Percentiles rank a stretch among this genome's conserved stretches.
phyloP scores from a whole-genome alignment of 345 rosid genomes.

The Gossypium ekmanianum region DNA sequence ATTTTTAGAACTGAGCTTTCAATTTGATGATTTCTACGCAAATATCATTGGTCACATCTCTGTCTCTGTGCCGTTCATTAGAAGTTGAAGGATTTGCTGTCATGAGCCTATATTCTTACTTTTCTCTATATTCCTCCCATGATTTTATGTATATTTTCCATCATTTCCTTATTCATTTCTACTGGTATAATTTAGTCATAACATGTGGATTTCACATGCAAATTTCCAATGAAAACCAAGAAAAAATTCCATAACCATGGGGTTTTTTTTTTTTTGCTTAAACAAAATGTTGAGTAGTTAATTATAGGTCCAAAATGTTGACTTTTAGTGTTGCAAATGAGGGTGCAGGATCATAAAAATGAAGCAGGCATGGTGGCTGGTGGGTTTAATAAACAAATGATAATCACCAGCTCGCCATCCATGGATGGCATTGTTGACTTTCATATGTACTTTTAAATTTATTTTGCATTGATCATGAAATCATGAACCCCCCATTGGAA shows the following conservation, averaged over 20 bases:
- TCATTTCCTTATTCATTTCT: not conserved
- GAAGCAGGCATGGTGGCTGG: not conserved
- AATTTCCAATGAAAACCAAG: not conserved
- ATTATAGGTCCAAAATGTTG: too few relatives aligned
- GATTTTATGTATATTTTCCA: not conserved
- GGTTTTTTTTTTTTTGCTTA: too few relatives aligned
- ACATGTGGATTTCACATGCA: not conserved
- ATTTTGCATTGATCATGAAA: not conserved
- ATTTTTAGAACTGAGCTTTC: slow-evolving; percentile 34
- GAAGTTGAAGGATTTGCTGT: not conserved
- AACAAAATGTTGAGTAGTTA: too few relatives aligned
- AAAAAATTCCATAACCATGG: too few relatives aligned
- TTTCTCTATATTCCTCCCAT: slow-evolving; percentile 3
- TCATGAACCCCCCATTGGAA: not conserved
- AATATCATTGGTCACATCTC: not conserved
- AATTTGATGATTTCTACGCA: slow-evolving; percentile 41
- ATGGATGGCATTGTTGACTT: too few relatives aligned
- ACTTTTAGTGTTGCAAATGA: not conserved
- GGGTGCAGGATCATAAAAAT: slow-evolving; percentile 1
- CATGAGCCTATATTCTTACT: not conserved
- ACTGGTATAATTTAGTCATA: not conserved
- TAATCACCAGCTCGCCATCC: too few relatives aligned
- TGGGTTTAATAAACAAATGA: not conserved
- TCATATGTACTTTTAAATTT: too few relatives aligned
- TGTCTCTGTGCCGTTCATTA: not conserved